Evolutionary conservation across 129 eudicot species (phyloP), one percentile per base, ranked within the genome.

Genomic region (Scalesia atractyloides): DNA sequence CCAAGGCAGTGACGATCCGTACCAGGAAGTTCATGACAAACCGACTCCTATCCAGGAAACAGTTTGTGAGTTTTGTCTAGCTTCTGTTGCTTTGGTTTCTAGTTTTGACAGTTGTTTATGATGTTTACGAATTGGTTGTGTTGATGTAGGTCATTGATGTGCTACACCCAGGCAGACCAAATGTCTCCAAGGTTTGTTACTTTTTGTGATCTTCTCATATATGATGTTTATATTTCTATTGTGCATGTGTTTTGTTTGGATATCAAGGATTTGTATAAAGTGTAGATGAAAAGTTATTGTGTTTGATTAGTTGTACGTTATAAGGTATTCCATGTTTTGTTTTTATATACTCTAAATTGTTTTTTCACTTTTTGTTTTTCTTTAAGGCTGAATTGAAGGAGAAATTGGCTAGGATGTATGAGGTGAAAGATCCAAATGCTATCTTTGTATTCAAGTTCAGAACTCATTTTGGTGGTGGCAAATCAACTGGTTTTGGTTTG

Each of bases 21-120:
- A 89, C 96, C 0, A 73, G 96, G 66, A 89, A 89, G 81, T 89
- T 89, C 86, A 89, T 89, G 96, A 89, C 96, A 16, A 89, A 89
- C 54, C 68, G 96, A 51, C 89, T 86, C n/a, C 83, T 89, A 5
- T 76, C 91, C 14, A 80, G 91, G 77, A 89, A 89, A 48, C 96
- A 89, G 66, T 89, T 89, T 56, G 91, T 89, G 64, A 36, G 96
- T 63, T 44, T 50, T 68, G 48, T 11, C 0, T 19, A 9, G 15
- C 37, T 63, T n/a, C 34, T 7, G 43, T 7, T 61, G n/a, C 12
- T 56, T 61, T 39, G 5, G 15, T 52, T 10, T 60, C 1, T 11
- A 41, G 14, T 33, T 11, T 48, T 58, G 17, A 52, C 1, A 1
- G 6, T 43, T 2, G 12, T 37, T 37, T 72, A 41, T 4, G 1